A percentile compares a stretch with the other conserved stretches of the same genome.
phyloP scores from a whole-genome alignment of 2,329 filamentous ascomycete species.

The Sporothrix protearum region DNA sequence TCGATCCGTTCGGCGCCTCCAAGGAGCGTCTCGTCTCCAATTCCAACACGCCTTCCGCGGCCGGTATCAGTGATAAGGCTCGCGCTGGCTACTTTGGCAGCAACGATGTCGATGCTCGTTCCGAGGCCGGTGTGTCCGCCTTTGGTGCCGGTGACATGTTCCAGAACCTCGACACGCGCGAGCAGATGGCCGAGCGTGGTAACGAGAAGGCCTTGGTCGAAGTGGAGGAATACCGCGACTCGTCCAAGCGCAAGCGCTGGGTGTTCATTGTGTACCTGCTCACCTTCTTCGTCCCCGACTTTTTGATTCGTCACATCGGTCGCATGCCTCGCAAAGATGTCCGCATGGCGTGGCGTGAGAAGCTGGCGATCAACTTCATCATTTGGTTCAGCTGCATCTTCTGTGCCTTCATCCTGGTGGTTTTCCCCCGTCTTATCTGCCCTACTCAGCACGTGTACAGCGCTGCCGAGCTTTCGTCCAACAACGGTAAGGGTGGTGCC shows the following conservation, averaged over 20 bases:
- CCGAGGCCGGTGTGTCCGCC: conserved; percentile 87
- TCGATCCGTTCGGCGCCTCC: conserved; percentile 59
- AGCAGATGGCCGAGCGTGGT: conserved; percentile 91
- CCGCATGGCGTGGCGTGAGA: conserved; percentile 90
- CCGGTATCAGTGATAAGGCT: conserved; percentile 67
- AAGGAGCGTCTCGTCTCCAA: conserved; percentile 57
- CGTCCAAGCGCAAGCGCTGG: conserved; percentile 83
- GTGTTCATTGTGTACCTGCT: conserved; percentile 76
- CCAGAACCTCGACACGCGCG: conserved; percentile 87
- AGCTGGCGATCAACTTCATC: conserved; percentile 94
- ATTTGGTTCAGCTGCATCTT: conserved; percentile 84
- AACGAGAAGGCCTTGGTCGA: conserved; percentile 88
- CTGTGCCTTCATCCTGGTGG: conserved; percentile 83
- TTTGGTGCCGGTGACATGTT: conserved; percentile 96
- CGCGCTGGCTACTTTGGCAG: conserved; percentile 75
- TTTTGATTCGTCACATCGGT: conserved; percentile 70
- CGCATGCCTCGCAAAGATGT: conserved; percentile 91
- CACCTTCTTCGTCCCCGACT: conserved; percentile 85
- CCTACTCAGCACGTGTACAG: conserved; percentile 88
- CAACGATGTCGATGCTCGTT: conserved; percentile 77
- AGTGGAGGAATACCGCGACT: conserved; percentile 78
- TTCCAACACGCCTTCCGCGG: conserved; percentile 48
- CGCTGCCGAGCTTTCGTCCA: conserved; percentile 66
- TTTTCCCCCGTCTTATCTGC: conserved; percentile 84
- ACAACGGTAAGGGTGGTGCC: conserved; percentile 66